Conservation (phyloP, 1,284 basidiomycete genomes). For the Boletellus dicymbophilus region DNA sequence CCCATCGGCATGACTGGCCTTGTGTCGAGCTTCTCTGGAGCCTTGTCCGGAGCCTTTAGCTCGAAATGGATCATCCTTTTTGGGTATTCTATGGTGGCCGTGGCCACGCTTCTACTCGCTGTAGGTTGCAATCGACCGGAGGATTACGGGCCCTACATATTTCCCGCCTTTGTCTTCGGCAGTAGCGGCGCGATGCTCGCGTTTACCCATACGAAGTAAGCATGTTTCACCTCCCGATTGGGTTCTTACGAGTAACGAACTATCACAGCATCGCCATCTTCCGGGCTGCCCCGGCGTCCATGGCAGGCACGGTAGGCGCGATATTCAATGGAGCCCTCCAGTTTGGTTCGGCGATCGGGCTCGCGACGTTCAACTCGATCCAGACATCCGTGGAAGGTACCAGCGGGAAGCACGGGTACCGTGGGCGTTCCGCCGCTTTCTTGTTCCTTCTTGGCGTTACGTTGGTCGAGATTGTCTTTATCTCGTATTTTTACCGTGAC, state of each 20-base stretch:
- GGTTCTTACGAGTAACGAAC: background rate
- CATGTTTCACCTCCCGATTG: too few relatives aligned
- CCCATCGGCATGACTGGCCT: slow-evolving; percentile 43
- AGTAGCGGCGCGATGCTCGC: slow-evolving; percentile 38
- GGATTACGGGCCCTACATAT: slow-evolving; percentile 47
- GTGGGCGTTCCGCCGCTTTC: slow-evolving; percentile 46
- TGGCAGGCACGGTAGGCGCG: slow-evolving; percentile 55
- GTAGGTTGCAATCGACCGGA: slow-evolving; percentile 38
- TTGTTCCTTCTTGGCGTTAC: slow-evolving; percentile 52
- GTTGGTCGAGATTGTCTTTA: too few relatives aligned
- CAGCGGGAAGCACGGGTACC: slow-evolving; percentile 17
- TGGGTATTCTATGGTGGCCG: slow-evolving; percentile 39
- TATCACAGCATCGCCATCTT: slow-evolving; percentile 52
- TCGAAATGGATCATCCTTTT: slow-evolving; percentile 47
- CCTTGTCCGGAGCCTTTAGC: slow-evolving; percentile 38
- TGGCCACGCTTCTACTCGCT: slow-evolving; percentile 45
- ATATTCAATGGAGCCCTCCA: slow-evolving; percentile 57
- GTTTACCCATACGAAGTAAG: slow-evolving; percentile 41
- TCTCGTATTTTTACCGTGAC: too few relatives aligned
- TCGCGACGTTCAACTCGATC: slow-evolving; percentile 49
- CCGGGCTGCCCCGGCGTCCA: slow-evolving; percentile 45
- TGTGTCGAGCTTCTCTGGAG: slow-evolving; percentile 39
- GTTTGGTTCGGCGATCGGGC: slow-evolving; percentile 50
- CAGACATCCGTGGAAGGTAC: slow-evolving; percentile 43
- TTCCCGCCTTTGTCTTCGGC: slow-evolving; percentile 52